phyloP scores from a whole-genome alignment of 352 stramenopile genomes.

The Pythium utonaiense region DNA sequence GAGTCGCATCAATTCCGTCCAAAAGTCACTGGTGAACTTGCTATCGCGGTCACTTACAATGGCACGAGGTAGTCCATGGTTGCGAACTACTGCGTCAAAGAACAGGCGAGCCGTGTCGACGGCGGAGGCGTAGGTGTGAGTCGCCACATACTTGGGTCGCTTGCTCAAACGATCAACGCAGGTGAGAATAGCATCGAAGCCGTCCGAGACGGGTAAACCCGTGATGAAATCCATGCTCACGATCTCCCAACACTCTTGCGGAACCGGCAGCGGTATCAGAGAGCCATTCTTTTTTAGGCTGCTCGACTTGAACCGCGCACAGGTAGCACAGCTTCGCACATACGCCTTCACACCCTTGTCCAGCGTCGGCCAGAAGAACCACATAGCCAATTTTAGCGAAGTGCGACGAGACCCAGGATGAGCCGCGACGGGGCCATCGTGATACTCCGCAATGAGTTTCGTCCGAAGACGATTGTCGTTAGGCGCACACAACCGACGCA shows the following conservation, averaged over 20 bases:
- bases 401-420: constrained; percentile 6
- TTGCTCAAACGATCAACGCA: constrained; percentile 15
- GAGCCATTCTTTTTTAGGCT: constrained; percentile 12
- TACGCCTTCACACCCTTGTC: constrained; percentile 15
- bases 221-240: constrained; percentile 19
- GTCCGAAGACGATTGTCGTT: constrained; percentile 1
- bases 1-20: constrained; percentile 16
- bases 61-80: constrained; percentile 13
- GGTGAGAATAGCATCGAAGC: constrained; percentile 7
- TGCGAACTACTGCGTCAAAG: constrained; percentile 20
- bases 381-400: constrained; percentile 1
- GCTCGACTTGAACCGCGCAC: constrained; percentile 3
- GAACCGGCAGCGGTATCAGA: constrained; percentile 12
- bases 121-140: constrained; percentile 4
- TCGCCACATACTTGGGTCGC: constrained; percentile 16
- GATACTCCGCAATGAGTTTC: not conserved
- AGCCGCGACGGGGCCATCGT: constrained; percentile 4
- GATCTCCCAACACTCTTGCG: constrained; percentile 20
- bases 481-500: constrained; percentile 1
- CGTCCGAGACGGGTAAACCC: constrained; percentile 15
- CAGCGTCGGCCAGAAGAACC: constrained; percentile 13
- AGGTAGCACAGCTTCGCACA: constrained; percentile 14
- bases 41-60: constrained; percentile 24
- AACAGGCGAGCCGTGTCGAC: constrained; percentile 8
- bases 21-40: constrained; percentile 28